These are phyloP conservation scores for Rickenella mellea DNA, from an alignment of 768 basidiomycete species.

Conservation along the genomic window DNA sequence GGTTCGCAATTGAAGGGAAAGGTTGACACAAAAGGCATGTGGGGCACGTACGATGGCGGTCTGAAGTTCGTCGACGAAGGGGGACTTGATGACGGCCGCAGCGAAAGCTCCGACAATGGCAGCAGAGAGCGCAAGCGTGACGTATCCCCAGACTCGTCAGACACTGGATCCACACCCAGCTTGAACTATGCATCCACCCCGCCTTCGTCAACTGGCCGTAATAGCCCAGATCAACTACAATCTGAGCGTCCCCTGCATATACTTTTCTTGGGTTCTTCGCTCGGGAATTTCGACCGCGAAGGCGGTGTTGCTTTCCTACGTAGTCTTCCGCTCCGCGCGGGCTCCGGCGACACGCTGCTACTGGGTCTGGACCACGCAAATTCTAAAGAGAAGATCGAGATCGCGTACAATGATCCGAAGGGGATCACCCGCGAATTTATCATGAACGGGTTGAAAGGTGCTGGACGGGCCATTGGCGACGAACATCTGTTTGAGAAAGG, in stretches of 20 bases:
- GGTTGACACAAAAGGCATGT: slow-evolving; percentile 74
- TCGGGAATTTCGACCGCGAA: slow-evolving; percentile 80
- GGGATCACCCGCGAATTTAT: slow-evolving; percentile 72
- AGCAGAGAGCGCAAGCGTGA: background rate
- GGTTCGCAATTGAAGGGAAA: slow-evolving; percentile 58
- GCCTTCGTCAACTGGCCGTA: slow-evolving; percentile 5
- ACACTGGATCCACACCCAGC: background rate
- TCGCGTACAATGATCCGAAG: slow-evolving; percentile 77
- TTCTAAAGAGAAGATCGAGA: slow-evolving; percentile 57
- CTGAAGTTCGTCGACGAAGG: slow-evolving; percentile 68
- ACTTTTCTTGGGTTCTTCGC: slow-evolving; percentile 83
- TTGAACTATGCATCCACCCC: background rate
- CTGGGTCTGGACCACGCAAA: slow-evolving; percentile 89
- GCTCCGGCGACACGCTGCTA: slow-evolving; percentile 72
- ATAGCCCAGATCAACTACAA: background rate
- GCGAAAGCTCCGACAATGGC: background rate
- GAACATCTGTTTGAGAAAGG: slow-evolving; percentile 50
- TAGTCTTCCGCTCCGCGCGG: slow-evolving; percentile 67
- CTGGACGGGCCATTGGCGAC: slow-evolving; percentile 60
- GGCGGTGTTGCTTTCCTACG: slow-evolving; percentile 67
- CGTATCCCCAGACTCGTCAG: background rate
- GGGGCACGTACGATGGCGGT: slow-evolving; percentile 88
- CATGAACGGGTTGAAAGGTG: slow-evolving; percentile 73
- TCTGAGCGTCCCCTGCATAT: slow-evolving; percentile 54
- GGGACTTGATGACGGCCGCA: slow-evolving; percentile 26